A percentile compares a stretch with the other conserved stretches of the same genome.
Evolutionary conservation across 2,329 filamentous ascomycete genomes (phyloP).

Genomic region (Colletotrichum liaoningense): DNA sequence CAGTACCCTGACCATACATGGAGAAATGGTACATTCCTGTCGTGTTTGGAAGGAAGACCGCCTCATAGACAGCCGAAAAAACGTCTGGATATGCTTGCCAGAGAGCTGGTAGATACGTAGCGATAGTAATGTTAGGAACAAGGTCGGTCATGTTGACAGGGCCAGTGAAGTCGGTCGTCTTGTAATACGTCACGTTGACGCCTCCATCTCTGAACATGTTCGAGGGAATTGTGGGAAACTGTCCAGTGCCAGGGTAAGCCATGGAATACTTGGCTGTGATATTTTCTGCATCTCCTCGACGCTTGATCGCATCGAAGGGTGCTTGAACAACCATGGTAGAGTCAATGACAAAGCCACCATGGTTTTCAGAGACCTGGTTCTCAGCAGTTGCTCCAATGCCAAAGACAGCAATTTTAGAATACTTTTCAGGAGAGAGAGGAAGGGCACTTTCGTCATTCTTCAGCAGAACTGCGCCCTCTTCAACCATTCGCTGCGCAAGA

Average conservation of each 20-base stretch:
- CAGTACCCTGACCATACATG: constrained; percentile 48
- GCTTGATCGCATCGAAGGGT: not conserved
- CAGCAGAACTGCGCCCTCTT: constrained; percentile 45
- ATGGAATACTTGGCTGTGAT: not conserved
- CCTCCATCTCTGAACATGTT: constrained; percentile 10
- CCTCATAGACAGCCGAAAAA: constrained; percentile 39
- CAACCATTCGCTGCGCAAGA: constrained; percentile 6
- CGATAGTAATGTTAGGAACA: not conserved
- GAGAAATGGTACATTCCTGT: constrained; percentile 44
- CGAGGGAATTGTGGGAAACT: not conserved
- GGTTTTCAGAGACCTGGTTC: constrained; percentile 40
- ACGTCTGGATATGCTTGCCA: constrained; percentile 20
- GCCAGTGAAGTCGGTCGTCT: constrained; percentile 32
- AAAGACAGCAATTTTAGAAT: constrained; percentile 46
- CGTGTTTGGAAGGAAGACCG: constrained; percentile 34
- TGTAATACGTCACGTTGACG: constrained; percentile 39
- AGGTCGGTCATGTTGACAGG: not conserved
- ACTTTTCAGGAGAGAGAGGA: constrained; percentile 61
- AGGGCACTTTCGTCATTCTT: constrained; percentile 67
- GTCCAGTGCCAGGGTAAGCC: constrained; percentile 7
- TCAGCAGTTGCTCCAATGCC: constrained; percentile 66
- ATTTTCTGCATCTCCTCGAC: not conserved
- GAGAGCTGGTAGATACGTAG: not conserved
- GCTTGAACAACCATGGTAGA: not conserved
- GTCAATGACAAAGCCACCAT: constrained; percentile 29